Evolutionary conservation across 1,284 basidiomycete genomes (phyloP), one percentile per base, ranked within the genome.

Genomic region (Sutorius eximius): DNA sequence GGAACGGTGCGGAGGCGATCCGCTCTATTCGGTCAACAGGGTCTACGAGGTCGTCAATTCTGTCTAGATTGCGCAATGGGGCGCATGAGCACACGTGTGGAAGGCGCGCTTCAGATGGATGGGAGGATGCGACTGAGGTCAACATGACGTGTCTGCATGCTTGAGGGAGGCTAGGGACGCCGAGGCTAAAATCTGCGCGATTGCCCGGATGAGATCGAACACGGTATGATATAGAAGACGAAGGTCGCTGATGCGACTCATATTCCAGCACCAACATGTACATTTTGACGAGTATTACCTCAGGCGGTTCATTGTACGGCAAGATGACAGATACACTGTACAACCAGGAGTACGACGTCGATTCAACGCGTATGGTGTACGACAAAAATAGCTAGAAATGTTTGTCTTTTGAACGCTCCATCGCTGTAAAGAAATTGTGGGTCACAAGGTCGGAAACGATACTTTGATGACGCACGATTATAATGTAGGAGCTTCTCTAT

Each of bases 401-500:
- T 49, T 56, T 72, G 51, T 69, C 68, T 43, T 69, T 69, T 48
- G 51, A 44, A 34, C 68, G 68, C 42, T 69, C 68, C 71, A 72
- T 69, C 3, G 68, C 68, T 72, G 55, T 15, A n/a, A 49, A 27
- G 20, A 34, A 33, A 32, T 1, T 3, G 27, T 61, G 24, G 24
- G 45, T 38, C 7, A 43, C 9, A 0, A 0, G 16, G 18, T 45
- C 3, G 16, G 42, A 29, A 41, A 29, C 5, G 30, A 51, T 37
- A 29, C 16, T n/a, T 49, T 32, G 33, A 38, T 27, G 27, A 85
- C 93, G 67, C 61, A 97, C 95, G 94, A 75, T 96, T 97, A 75
- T 97, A 98, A 67, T 96, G 93, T 27, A 98, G 77, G 18, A 97
- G 80, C 74, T 97, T 98, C 74, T 98, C 95, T 63, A 98, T 97